Percentiles rank a stretch among this genome's conserved stretches.
phyloP scores from a whole-genome alignment of 768 basidiomycete species.

The Collybiopsis confluens region DNA sequence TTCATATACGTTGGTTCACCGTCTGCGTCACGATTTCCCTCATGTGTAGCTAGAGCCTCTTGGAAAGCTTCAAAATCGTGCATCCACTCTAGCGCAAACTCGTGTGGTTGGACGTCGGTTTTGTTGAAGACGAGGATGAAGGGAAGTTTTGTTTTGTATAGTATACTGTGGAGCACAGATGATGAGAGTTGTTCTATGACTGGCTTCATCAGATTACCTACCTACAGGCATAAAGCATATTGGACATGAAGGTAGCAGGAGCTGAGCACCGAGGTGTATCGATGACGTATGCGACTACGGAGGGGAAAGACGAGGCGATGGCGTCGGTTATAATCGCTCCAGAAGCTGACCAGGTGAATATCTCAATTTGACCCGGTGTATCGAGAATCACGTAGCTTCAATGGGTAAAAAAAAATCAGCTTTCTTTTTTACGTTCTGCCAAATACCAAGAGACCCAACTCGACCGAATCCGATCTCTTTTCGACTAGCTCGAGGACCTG shows the following conservation, averaged over 20 bases:
- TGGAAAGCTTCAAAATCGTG: conserved; percentile 96
- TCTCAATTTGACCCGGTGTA: conserved; percentile 98
- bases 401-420: no score
- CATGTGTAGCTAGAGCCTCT: conserved; percentile 70
- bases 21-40: conserved; percentile 64
- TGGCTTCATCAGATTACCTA: conserved; percentile 30
- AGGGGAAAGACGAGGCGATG: conserved; percentile 86
- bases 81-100: conserved; percentile 98
- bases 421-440: no score
- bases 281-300: conserved; percentile 94
- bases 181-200: neutral
- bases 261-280: conserved; percentile 94
- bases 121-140: conserved; percentile 99
- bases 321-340: conserved; percentile 99
- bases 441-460: conserved; percentile 47
- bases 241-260: conserved; percentile 98
- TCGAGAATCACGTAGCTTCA: conserved; percentile 94
- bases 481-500: conserved; percentile 91
- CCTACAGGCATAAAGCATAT: conserved; percentile 99
- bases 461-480: conserved; percentile 81
- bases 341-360: conserved; percentile 99
- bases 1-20: conserved; percentile 98
- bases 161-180: conserved; percentile 54
- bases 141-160: conserved; percentile 97
- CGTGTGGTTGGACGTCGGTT: conserved; percentile 86